Evolutionary conservation across 2,329 filamentous ascomycete genomes (phyloP).

Genomic region (Xylariaceae sp.): DNA sequence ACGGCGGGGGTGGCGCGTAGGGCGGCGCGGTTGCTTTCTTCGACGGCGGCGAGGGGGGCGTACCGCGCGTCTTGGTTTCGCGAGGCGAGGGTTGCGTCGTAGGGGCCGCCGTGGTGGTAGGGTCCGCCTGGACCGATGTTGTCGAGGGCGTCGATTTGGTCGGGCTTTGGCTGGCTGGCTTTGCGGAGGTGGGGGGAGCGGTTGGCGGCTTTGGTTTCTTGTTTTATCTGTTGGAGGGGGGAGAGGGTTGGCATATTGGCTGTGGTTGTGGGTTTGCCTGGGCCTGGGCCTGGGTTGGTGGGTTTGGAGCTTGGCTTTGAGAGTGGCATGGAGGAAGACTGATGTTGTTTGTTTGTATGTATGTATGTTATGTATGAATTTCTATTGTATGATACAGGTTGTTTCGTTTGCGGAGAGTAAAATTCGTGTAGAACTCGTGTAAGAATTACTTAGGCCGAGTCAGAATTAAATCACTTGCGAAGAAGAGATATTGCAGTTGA

Average conservation of each 20-base stretch:
- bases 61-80: slow-evolving; percentile 59
- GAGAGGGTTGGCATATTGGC: slow-evolving; percentile 43
- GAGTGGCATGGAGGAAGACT: neutral
- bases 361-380: neutral
- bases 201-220: slow-evolving; percentile 59
- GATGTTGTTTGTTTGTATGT: neutral
- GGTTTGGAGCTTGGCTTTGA: neutral
- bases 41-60: slow-evolving; percentile 73
- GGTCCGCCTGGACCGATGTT: slow-evolving; percentile 50
- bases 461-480: too few species aligned
- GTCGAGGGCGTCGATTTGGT: slow-evolving; percentile 78
- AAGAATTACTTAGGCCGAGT: too few species aligned
- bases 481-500: too few species aligned
- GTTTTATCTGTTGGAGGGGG: slow-evolving; percentile 61
- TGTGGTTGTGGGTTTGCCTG: neutral
- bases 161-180: slow-evolving; percentile 60
- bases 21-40: slow-evolving; percentile 66
- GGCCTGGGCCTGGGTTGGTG: neutral
- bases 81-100: slow-evolving; percentile 71
- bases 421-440: too few species aligned
- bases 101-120: slow-evolving; percentile 90
- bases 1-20: slow-evolving; percentile 74
- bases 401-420: neutral
- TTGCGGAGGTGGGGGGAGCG: slow-evolving; percentile 61
- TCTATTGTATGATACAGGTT: neutral